Conservation (phyloP, 805 yeast species). For the Nakazawaea holstii region DNA sequence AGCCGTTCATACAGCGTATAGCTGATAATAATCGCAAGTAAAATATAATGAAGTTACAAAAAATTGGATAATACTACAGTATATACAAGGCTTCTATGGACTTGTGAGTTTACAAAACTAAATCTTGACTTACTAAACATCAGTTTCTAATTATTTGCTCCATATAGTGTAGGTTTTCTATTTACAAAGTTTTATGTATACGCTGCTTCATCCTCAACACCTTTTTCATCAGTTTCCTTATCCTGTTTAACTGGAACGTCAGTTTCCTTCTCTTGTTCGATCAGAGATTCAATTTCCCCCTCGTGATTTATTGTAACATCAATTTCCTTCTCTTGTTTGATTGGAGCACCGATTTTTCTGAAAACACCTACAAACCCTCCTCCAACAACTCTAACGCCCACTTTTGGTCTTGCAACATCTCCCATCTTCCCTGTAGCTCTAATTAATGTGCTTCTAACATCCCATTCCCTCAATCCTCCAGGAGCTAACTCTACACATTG, state of each 20-base stretch:
- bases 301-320: neutral
- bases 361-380: slow-evolving; percentile 48
- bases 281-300: neutral
- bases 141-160: too few species aligned
- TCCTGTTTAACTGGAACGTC: neutral
- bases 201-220: too few species aligned
- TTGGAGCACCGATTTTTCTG: slow-evolving; percentile 23
- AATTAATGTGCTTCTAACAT: slow-evolving; percentile 33
- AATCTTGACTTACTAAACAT: too few species aligned
- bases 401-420: slow-evolving; percentile 44
- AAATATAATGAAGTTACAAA: too few species aligned
- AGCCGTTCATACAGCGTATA: too few species aligned
- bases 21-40: too few species aligned
- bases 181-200: neutral
- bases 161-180: neutral
- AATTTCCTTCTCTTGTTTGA: slow-evolving; percentile 13
- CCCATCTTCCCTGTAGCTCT: slow-evolving; percentile 34
- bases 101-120: too few species aligned
- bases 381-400: slow-evolving; percentile 39
- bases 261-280: too few species aligned
- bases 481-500: slow-evolving; percentile 40
- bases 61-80: too few species aligned
- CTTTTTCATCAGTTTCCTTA: neutral
- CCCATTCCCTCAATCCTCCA: slow-evolving; percentile 50
- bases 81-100: too few species aligned